Conservation (phyloP, 2,329 filamentous ascomycete genomes). For the Penicillium fuscoglaucum region DNA sequence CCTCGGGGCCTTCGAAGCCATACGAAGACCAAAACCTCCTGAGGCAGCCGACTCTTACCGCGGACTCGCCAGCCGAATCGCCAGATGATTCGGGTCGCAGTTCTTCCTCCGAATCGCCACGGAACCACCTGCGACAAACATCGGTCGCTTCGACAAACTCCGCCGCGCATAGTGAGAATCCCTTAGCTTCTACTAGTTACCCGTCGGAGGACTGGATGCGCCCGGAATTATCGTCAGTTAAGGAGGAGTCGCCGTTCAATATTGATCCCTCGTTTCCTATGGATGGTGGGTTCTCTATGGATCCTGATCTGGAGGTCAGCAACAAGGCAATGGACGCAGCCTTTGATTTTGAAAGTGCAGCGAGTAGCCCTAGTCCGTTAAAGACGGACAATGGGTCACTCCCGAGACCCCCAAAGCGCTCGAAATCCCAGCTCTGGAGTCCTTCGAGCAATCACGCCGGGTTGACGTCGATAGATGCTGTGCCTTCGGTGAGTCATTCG, state of each 20-base stretch:
- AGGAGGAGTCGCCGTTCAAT: conserved; percentile 44
- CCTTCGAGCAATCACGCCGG: conserved; percentile 24
- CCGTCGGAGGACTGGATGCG: conserved; percentile 41
- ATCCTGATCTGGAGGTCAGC: conserved; percentile 46
- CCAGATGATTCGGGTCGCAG: conserved; percentile 45
- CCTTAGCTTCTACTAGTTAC: conserved; percentile 38
- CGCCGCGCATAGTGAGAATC: conserved; percentile 40
- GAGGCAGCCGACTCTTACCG: conserved; percentile 34
- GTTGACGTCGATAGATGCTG: conserved; percentile 12
- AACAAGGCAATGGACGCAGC: conserved; percentile 51
- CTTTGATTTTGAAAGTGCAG: conserved; percentile 52
- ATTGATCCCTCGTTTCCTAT: conserved; percentile 40
- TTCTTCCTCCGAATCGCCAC: conserved; percentile 46
- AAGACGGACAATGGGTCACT: conserved; percentile 31
- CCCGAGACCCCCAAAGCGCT: conserved; percentile 25
- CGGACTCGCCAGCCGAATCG: conserved; percentile 48
- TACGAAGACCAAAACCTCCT: conserved; percentile 36
- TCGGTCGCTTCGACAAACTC: conserved; percentile 45
- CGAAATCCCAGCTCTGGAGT: conserved; percentile 32
- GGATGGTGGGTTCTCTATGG: conserved; percentile 33
- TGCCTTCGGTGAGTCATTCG: conserved; percentile 33
- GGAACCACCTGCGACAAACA: conserved; percentile 42
- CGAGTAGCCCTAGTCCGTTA: conserved; percentile 48
- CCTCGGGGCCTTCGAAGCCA: conserved; percentile 32
- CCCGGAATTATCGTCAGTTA: conserved; percentile 36